Conservation (phyloP, 371 early-diverging fungal genomes). For the Circinella minor region DNA sequence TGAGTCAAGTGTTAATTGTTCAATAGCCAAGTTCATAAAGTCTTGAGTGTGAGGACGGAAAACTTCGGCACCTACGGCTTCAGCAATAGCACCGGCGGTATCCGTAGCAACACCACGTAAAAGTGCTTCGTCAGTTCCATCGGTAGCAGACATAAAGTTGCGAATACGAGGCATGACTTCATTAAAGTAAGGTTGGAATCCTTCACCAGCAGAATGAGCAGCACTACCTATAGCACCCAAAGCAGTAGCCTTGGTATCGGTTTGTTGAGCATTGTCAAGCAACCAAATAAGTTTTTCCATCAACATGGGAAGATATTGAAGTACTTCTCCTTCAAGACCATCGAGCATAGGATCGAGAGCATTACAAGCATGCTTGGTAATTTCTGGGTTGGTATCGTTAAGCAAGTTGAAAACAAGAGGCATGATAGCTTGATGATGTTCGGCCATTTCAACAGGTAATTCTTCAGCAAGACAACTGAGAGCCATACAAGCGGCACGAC, state of each 20-base stretch:
- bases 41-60: constrained; percentile 78
- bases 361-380: constrained; percentile 77
- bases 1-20: constrained; percentile 74
- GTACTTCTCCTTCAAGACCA: constrained; percentile 72
- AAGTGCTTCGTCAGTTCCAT: constrained; percentile 64
- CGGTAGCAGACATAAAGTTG: constrained; percentile 69
- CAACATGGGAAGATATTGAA: constrained; percentile 75
- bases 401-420: constrained; percentile 81
- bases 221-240: constrained; percentile 85
- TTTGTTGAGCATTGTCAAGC: constrained; percentile 61
- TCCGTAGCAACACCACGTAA: constrained; percentile 87
- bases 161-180: constrained; percentile 72
- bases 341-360: constrained; percentile 85
- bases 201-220: constrained; percentile 77
- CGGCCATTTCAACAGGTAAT: constrained; percentile 75
- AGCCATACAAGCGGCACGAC: constrained; percentile 87
- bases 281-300: constrained; percentile 80
- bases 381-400: constrained; percentile 69
- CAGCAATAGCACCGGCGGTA: constrained; percentile 81
- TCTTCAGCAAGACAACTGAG: constrained; percentile 82
- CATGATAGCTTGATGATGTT: constrained; percentile 76
- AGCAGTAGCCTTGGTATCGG: constrained; percentile 73
- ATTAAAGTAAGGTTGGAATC: constrained; percentile 77
- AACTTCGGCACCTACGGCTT: constrained; percentile 80
- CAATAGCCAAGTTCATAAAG: constrained; percentile 74